Evolutionary conservation across 2,329 filamentous ascomycete species (phyloP).

Genomic region (Huntiella decipiens): DNA sequence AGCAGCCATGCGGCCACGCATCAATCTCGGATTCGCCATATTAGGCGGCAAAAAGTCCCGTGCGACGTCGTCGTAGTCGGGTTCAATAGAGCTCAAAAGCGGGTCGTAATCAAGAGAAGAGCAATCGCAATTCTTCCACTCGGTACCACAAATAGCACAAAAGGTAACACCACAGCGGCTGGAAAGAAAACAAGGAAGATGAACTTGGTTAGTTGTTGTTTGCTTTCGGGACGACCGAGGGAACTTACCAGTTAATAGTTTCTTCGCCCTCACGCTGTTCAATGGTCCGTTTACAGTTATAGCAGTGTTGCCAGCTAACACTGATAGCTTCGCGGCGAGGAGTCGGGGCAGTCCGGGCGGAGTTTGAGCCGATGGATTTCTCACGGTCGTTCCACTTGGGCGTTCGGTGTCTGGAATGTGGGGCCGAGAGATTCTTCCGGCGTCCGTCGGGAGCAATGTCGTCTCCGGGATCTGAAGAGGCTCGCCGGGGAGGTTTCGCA

Average conservation of each 20-base stretch:
- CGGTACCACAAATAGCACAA: slow-evolving; percentile 66
- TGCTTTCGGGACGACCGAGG: too few relatives aligned
- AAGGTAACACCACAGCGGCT: slow-evolving; percentile 67
- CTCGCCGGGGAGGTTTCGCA: slow-evolving; percentile 1
- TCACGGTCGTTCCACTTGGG: slow-evolving; percentile 5
- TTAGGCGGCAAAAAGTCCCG: slow-evolving; percentile 3
- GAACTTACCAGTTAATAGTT: slow-evolving; percentile 64
- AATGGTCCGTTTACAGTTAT: slow-evolving; percentile 53
- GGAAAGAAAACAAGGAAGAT: slow-evolving; percentile 11
- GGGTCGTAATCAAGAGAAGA: slow-evolving; percentile 54
- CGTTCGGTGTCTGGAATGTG: background rate
- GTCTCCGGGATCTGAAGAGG: slow-evolving; percentile 7
- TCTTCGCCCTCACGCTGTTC: slow-evolving; percentile 71
- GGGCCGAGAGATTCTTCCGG: background rate
- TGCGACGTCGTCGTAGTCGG: background rate
- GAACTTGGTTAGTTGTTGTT: too few relatives aligned
- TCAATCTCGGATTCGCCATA: slow-evolving; percentile 9
- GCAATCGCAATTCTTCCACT: slow-evolving; percentile 72
- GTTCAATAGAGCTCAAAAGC: slow-evolving; percentile 13
- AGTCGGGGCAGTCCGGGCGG: slow-evolving; percentile 10
- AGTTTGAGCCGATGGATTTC: slow-evolving; percentile 10
- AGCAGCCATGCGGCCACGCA: slow-evolving; percentile 7
- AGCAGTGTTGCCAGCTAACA: slow-evolving; percentile 58
- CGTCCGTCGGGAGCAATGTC: slow-evolving; percentile 1
- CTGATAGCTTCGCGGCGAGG: slow-evolving; percentile 29